These are phyloP conservation scores for Russula vinacea DNA, from an alignment of 768 basidiomycete species.

Conservation along the genomic window DNA sequence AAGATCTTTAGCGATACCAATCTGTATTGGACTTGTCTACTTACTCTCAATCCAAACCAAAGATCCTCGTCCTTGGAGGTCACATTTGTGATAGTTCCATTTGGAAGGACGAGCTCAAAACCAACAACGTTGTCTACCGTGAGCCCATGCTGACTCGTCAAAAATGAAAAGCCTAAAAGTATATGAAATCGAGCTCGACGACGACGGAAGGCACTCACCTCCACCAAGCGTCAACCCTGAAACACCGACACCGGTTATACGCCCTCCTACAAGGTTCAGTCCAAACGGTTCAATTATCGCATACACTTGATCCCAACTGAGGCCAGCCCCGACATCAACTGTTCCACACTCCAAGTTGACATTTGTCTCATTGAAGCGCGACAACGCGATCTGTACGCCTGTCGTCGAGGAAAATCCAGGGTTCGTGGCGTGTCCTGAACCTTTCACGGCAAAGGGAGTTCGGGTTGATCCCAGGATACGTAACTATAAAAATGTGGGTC, in stretches of 20 bases:
- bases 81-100: not conserved
- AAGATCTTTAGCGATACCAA: not conserved
- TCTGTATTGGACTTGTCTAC: not conserved
- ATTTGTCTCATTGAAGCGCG: slow-evolving; percentile 24
- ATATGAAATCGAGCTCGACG: not conserved
- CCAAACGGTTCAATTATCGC: slow-evolving; percentile 21
- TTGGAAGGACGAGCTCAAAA: slow-evolving; percentile 13
- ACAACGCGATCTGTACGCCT: slow-evolving; percentile 33
- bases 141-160: slow-evolving; percentile 9
- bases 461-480: not conserved
- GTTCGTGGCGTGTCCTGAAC: slow-evolving; percentile 11
- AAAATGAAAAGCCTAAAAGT: not conserved
- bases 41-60: slow-evolving; percentile 11
- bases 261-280: slow-evolving; percentile 31
- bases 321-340: not conserved
- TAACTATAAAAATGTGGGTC: not conserved
- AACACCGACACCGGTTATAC: not conserved
- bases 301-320: slow-evolving; percentile 26
- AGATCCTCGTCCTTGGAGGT: not conserved
- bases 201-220: slow-evolving; percentile 13
- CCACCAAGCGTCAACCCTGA: slow-evolving; percentile 15
- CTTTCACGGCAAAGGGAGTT: slow-evolving; percentile 2
- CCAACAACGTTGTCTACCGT: not conserved
- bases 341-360: not conserved
- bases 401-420: slow-evolving; percentile 33